Evolutionary conservation across 352 stramenopile species (phyloP).

Genomic region (Globisporangium canariense): DNA sequence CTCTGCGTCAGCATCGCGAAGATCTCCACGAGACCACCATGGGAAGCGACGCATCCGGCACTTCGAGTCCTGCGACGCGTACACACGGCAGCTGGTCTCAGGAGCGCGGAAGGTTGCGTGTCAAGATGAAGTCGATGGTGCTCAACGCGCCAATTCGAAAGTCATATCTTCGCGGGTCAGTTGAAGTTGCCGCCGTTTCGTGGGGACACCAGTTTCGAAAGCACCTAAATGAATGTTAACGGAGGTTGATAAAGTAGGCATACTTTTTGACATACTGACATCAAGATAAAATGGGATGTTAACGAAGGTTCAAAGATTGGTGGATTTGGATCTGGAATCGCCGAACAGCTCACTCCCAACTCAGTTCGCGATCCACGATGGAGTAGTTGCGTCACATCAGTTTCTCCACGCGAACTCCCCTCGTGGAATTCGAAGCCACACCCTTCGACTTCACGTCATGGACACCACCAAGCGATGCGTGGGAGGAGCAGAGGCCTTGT

Average conservation of each 20-base stretch:
- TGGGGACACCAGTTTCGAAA: background rate
- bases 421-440: background rate
- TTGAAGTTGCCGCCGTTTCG: background rate
- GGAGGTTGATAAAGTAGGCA: background rate
- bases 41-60: too few relatives aligned
- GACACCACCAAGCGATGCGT: background rate
- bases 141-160: background rate
- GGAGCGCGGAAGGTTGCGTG: background rate
- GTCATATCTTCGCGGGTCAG: background rate
- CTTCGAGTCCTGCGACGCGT: too few relatives aligned
- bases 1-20: too few relatives aligned
- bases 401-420: background rate
- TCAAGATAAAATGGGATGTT: background rate
- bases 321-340: background rate
- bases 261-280: background rate
- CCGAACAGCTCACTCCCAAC: background rate
- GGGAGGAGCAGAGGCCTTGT: too few relatives aligned
- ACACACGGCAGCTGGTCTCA: too few relatives aligned
- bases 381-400: background rate
- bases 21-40: too few relatives aligned
- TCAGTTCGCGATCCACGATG: conserved; percentile 6
- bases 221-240: background rate
- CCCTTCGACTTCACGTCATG: background rate
- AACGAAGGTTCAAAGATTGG: background rate
- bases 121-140: background rate